Evolutionary conservation across 495 filamentous ascomycete genomes (phyloP).

Genomic region (Tuber indicum): DNA sequence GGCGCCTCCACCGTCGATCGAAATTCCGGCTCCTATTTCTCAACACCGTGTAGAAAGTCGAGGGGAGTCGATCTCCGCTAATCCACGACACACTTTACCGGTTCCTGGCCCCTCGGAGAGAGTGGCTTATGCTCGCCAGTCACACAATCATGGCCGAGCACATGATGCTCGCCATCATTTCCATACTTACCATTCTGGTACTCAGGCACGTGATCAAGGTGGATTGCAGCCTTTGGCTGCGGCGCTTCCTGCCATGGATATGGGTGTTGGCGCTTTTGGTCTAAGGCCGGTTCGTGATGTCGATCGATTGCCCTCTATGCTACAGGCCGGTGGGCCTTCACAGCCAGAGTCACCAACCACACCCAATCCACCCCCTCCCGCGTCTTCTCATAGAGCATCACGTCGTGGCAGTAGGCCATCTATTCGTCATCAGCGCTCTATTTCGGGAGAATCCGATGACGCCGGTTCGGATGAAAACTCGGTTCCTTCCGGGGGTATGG

Average conservation of each 20-base stretch:
- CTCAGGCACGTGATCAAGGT: slow-evolving; percentile 29
- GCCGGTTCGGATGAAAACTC: slow-evolving; percentile 72
- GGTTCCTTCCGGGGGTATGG: slow-evolving; percentile 58
- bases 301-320: slow-evolving; percentile 80
- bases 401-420: slow-evolving; percentile 60
- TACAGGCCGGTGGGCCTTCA: slow-evolving; percentile 66
- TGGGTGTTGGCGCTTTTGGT: slow-evolving; percentile 61
- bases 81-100: slow-evolving; percentile 41
- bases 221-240: slow-evolving; percentile 60
- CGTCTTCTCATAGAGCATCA: slow-evolving; percentile 35
- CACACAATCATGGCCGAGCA: slow-evolving; percentile 47
- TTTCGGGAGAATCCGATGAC: slow-evolving; percentile 81
- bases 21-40: slow-evolving; percentile 53
- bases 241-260: slow-evolving; percentile 66
- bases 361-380: slow-evolving; percentile 57
- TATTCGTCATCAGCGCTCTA: slow-evolving; percentile 80
- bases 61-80: slow-evolving; percentile 46
- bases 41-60: slow-evolving; percentile 43
- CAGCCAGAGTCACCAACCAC: slow-evolving; percentile 94
- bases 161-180: slow-evolving; percentile 47
- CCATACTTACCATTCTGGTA: slow-evolving; percentile 53
- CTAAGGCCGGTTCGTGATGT: slow-evolving; percentile 74
- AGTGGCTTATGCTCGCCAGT: slow-evolving; percentile 48
- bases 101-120: slow-evolving; percentile 47
- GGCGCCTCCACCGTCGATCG: slow-evolving; percentile 64